phyloP scores from a whole-genome alignment of 768 basidiomycete species.

The Naganishia onofrii region DNA sequence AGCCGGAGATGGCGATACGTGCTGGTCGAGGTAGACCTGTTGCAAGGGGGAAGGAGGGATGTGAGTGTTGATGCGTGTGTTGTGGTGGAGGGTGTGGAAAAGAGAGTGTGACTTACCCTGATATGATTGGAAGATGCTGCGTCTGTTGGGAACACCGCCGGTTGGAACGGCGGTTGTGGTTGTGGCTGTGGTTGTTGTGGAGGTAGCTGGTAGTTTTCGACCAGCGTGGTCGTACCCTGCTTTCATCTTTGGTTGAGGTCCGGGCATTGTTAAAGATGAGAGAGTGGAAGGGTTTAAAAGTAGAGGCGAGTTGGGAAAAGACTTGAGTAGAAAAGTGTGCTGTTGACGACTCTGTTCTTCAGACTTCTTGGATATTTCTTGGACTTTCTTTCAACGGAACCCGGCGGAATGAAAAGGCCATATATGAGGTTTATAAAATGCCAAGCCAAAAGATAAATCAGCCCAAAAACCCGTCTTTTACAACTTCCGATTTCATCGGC shows the following conservation, averaged over 20 bases:
- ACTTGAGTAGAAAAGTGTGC: background rate
- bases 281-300: background rate
- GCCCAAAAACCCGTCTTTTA: background rate
- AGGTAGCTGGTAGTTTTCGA: background rate
- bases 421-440: no score
- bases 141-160: constrained; percentile 6
- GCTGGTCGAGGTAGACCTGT: background rate
- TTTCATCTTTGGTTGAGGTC: constrained; percentile 16
- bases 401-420: no score
- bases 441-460: no score
- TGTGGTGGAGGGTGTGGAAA: background rate
- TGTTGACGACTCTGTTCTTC: background rate
- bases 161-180: background rate
- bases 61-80: background rate
- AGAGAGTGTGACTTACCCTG: constrained; percentile 6
- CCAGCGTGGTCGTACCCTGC: background rate
- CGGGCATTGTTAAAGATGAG: background rate
- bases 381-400: no score
- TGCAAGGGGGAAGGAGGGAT: background rate
- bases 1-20: constrained; percentile 21
- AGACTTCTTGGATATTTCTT: no score
- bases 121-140: constrained; percentile 14
- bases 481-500: background rate
- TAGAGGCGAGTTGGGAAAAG: no score
- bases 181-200: background rate